These are phyloP conservation scores for Auricularia heimuer DNA, from an alignment of 768 basidiomycete species.

Conservation along the genomic window DNA sequence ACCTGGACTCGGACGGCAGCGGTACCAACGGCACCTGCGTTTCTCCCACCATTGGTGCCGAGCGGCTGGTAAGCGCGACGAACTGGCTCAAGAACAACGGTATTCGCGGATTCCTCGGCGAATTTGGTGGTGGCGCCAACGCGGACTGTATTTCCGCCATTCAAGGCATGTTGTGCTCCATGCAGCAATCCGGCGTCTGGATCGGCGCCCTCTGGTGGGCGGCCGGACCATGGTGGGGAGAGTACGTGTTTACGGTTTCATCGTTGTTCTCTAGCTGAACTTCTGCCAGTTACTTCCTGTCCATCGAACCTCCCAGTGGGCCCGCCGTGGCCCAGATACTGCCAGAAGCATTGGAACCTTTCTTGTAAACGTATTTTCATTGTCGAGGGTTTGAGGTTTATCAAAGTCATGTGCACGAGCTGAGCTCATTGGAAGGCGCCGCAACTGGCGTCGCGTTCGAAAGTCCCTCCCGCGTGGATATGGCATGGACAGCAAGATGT, in stretches of 20 bases:
- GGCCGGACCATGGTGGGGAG: slow-evolving; percentile 41
- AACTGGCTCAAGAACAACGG: slow-evolving; percentile 51
- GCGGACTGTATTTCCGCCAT: slow-evolving; percentile 3
- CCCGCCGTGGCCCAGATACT: slow-evolving; percentile 10
- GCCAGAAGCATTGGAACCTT: slow-evolving; percentile 12
- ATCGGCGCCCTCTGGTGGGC: slow-evolving; percentile 41
- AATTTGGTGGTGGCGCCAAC: slow-evolving; percentile 43
- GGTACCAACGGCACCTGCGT: slow-evolving; percentile 42
- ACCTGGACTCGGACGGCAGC: slow-evolving; percentile 56
- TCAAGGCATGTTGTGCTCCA: neutral
- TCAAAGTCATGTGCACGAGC: too few species aligned
- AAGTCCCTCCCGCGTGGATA: too few species aligned
- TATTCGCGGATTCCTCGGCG: slow-evolving; percentile 55
- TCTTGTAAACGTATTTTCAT: slow-evolving; percentile 1
- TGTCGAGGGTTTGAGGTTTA: too few species aligned
- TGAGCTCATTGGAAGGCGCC: too few species aligned
- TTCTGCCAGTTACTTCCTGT: slow-evolving; percentile 5
- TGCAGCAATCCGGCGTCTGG: neutral
- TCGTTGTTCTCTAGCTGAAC: neutral
- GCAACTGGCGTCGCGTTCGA: too few species aligned
- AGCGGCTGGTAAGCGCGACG: slow-evolving; percentile 47
- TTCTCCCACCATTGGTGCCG: slow-evolving; percentile 47
- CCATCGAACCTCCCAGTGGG: slow-evolving; percentile 11
- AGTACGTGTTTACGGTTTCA: neutral
- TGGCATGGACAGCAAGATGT: too few species aligned